Conservation (phyloP, 176 grass and related monocot species). For the Musa itinerans region DNA sequence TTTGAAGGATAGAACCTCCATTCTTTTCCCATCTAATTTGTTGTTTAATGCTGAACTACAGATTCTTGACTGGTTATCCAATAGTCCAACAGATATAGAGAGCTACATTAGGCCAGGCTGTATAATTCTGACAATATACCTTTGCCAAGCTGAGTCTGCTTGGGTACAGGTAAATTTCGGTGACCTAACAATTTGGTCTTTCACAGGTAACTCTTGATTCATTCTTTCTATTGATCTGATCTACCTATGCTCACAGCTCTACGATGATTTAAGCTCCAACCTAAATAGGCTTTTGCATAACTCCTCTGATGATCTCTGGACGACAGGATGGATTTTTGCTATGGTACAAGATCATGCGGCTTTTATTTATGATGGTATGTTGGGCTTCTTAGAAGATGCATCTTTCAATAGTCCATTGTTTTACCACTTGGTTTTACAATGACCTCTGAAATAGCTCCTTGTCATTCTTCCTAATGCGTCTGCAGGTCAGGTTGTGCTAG, state of each 20-base stretch:
- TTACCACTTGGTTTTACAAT: conserved; percentile 4
- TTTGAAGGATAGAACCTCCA: not conserved
- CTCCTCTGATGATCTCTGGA: conserved; percentile 67
- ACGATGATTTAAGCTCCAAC: conserved; percentile 50
- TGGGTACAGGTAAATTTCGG: conserved; percentile 58
- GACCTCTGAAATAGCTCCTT: conserved; percentile 4
- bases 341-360: conserved; percentile 40
- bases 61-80: conserved; percentile 93
- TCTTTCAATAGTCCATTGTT: conserved; percentile 12
- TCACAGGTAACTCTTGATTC: not conserved
- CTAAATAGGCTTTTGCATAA: conserved; percentile 64
- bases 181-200: conserved; percentile 10
- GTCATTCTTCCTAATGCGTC: conserved; percentile 15
- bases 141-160: conserved; percentile 70
- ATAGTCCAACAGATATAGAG: conserved; percentile 95
- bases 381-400: conserved; percentile 11
- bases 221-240: conserved; percentile 1
- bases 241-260: conserved; percentile 44
- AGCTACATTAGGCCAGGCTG: conserved; percentile 97
- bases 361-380: conserved; percentile 63
- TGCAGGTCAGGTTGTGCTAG: conserved; percentile 59
- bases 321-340: conserved; percentile 67
- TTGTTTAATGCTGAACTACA: conserved; percentile 36
- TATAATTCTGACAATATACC: conserved; percentile 90
- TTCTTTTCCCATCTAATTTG: conserved; percentile 21